These are phyloP conservation scores for Dalbergia cochinchinensis DNA, from an alignment of 306 rosid species.

Conservation along the genomic window DNA sequence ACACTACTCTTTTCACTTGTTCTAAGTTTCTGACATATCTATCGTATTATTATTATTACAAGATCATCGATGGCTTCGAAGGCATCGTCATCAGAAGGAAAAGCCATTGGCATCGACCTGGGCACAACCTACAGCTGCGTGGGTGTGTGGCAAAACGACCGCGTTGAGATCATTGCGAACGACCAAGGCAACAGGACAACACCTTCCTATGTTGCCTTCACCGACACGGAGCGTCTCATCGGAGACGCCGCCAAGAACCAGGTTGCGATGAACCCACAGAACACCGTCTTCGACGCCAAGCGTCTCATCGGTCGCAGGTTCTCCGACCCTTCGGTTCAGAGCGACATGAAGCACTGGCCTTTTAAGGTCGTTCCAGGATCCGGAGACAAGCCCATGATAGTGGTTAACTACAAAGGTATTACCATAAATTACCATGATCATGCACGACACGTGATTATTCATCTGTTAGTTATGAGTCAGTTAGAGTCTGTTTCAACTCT, in stretches of 20 bases:
- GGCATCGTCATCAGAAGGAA: slow-evolving; percentile 34
- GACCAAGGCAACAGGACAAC: slow-evolving; percentile 67
- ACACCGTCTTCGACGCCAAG: slow-evolving; percentile 65
- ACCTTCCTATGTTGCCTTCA: slow-evolving; percentile 62
- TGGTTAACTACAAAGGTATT: slow-evolving; percentile 45
- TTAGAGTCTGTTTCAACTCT: too few species aligned
- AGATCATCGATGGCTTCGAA: slow-evolving; percentile 50
- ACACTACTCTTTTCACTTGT: not conserved
- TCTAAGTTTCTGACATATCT: not conserved
- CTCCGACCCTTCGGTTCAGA: slow-evolving; percentile 54
- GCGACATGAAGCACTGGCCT: slow-evolving; percentile 59
- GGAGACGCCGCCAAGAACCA: slow-evolving; percentile 66
- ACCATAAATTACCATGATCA: too few species aligned
- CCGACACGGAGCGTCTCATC: slow-evolving; percentile 59
- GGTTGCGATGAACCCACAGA: slow-evolving; percentile 65
- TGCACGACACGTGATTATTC: too few species aligned
- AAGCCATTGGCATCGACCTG: slow-evolving; percentile 60
- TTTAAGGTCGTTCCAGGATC: slow-evolving; percentile 56
- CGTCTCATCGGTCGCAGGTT: slow-evolving; percentile 51
- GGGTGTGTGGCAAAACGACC: slow-evolving; percentile 64
- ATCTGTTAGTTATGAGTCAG: too few species aligned
- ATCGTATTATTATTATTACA: too few species aligned
- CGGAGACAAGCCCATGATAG: slow-evolving; percentile 62
- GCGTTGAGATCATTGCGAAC: slow-evolving; percentile 65
- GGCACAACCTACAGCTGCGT: slow-evolving; percentile 71